Evolutionary conservation across 176 grass and related monocot species (phyloP), one percentile per base, ranked within the genome.

Genomic region (Thinopyrum elongatum): DNA sequence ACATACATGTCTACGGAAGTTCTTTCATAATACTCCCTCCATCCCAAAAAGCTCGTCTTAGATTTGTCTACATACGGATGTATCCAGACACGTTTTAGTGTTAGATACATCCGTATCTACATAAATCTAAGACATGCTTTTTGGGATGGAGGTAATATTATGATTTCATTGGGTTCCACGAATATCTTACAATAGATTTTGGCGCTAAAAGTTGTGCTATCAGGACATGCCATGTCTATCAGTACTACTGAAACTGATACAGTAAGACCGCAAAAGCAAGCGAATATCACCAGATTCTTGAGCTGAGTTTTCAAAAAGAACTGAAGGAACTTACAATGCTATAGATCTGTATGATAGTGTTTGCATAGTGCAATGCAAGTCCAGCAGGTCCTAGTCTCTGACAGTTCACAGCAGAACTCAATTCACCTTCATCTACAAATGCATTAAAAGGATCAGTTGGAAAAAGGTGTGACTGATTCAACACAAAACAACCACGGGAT

Each of bases 311-410:
- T 14, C 26, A 66, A 46, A 57, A 62, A 80, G 35, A 79, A 82
- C 38, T 39, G 26, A 70, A 78, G 36, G 63, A 76, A 88, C 93
- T 99, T 92, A 98, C 96, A 80, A 94, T 89, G 59, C 44, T 77
- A 39, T 95, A 91, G 12, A 98, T 95, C 72, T 95, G 91, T 86
- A 90, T 90, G 86, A 95, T 91, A 64, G 90, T 89, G 85, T 95
- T 98, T 72, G 96, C 90, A 88, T 95, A 95, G 65, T 95, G 96
- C 77, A 98, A 91, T 71, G 91, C 70, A 75, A 95, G 90, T 26
- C 93, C 90, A 0, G 90, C 88, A 19, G 93, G 67, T 79, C 96
- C 93, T 77, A 98, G 84, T 80, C 90, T 92, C 70, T 89, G 88
- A 79, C 27, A 73, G 64, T 46, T 82, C 14, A 80, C 76, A 82